Base-by-base conservation (phyloP, 768 basidiomycete genomes). In the Lyophyllum atratum region DNA sequence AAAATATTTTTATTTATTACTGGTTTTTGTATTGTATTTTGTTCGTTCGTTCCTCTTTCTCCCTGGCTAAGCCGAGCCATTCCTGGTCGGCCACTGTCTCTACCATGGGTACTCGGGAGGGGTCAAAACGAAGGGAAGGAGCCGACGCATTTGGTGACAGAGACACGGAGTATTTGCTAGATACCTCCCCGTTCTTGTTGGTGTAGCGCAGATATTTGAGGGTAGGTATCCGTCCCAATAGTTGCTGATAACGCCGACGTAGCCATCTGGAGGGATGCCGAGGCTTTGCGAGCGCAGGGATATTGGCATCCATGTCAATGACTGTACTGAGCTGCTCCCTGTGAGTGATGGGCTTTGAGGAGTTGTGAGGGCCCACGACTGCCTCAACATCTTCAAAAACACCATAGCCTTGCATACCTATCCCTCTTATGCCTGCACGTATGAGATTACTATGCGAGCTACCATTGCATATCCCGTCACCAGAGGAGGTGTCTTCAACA, bases 171-270 rank as follows among this genome's bases (percentile, higher is more conserved):
- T 71, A 72, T 11, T 47, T 58, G 43, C 64, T 62, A 7, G 56
- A 52, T 42, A 53, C 44, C 39, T 50, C 60, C 40, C 11, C 48
- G 56, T 48, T 47, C 14, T 47, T 48, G 56, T 43, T 54, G 43
- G 49, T 50, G 9, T 33, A 34, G 6, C 42, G 55, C 45, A 61
- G 66, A 62, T 75, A 79, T 8, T 70, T 74, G 14, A 92, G 71
- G 29, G 84, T 71, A 0, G 91, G 91, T 24, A 86, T 57, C n/a
- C 76, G 78, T 7, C 75, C 74, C 8, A 92, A 73, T n/a, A 92
- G 76, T 24, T 76, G 73, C 51, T 78, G 82, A 59, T 85, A 91
- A 49, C 87, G 74, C 52, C 80, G 70, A 50, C 80, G 76, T 49
- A 82, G 49, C 82, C 81, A 83, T 47, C 80, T 73, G 50, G 78